Base-by-base conservation (phyloP, 163 green algal genomes). In the Chloromonas sp. region DNA sequence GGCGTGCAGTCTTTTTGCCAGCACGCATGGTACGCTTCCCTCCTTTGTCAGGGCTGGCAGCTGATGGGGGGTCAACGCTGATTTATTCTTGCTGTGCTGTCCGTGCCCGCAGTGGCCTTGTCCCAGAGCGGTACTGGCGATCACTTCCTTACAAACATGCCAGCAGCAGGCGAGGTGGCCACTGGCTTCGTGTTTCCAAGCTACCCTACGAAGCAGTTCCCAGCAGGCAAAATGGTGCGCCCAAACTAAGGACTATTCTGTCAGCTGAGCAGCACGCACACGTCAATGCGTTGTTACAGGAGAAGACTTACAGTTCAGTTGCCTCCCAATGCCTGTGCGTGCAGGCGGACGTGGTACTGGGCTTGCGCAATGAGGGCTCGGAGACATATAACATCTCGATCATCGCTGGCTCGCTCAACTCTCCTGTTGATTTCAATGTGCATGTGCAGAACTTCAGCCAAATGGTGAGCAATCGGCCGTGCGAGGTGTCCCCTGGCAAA, bases 401-500 rank as follows among this genome's bases (percentile, higher is more conserved):
- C 14, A 85, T 94, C 70, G 86, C 91, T 85, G 91, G 88, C 62
- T 91, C 86, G 3, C 66, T 94, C 2, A 93, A 94, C 87, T 89
- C 84, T 3, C 86, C 89, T n/a, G 71, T 82, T 61, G 88, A 95
- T 66, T 93, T 94, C 81, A 84, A 61, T 60, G 66, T 92, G 58
- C 89, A 91, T 78, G 88, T 94, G 71, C 89, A 92, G 86, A 93
- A 94, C 84, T 92, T 93, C 84, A 91, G 89, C 0, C 84, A 91
- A 70, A 82, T 88, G 90, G 90, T 93, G 78, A 11, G 66, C 66
- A 74, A 74, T 11, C 5, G 66, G 66, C 66, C 5, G 66, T 11
- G 66, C 66, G 66, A 74, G 11, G 66, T 11, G 66, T 11, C 36
- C 36, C 36, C 36, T 36, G 36, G 36, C 36, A 36, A 74, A 11